phyloP scores from a whole-genome alignment of 2,329 filamentous ascomycete genomes.

The Kalmusia sp. region DNA sequence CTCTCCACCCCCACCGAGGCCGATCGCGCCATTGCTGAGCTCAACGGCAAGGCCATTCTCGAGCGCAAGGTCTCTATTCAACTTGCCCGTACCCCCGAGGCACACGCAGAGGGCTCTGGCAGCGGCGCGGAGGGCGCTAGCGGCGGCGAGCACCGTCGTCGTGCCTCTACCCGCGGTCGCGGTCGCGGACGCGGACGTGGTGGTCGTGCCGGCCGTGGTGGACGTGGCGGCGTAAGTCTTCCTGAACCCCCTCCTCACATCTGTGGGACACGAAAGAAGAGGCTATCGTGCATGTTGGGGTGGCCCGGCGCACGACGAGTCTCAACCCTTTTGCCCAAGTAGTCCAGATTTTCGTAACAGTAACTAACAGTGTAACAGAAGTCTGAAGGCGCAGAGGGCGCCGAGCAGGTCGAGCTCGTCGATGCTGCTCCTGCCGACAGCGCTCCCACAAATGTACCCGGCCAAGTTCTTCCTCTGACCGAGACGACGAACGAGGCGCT shows the following conservation, averaged over 20 bases:
- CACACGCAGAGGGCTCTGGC: conserved; percentile 73
- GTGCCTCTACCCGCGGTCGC: conserved; percentile 62
- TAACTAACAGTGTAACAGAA: conserved; percentile 24
- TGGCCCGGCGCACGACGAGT: no score
- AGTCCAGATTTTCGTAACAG: no score
- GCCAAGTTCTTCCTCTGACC: conserved; percentile 58
- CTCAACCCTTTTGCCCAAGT: no score
- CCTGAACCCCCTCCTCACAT: no score
- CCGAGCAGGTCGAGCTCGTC: conserved; percentile 54
- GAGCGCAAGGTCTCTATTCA: conserved; percentile 99
- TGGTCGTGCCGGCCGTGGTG: conserved; percentile 67
- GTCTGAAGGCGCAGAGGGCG: conserved; percentile 51
- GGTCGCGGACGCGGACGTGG: conserved; percentile 67
- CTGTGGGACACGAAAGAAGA: no score
- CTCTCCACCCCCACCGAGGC: conserved; percentile 94
- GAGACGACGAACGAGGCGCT: conserved; percentile 61
- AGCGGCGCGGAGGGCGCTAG: conserved; percentile 77
- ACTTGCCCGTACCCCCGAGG: conserved; percentile 96
- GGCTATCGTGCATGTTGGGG: no score
- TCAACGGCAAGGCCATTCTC: conserved; percentile 96
- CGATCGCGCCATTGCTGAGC: conserved; percentile 91
- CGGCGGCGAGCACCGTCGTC: conserved; percentile 67
- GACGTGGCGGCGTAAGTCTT: conserved; percentile 70
- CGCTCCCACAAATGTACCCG: conserved; percentile 58
- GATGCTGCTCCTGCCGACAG: conserved; percentile 53